Evolutionary conservation across 176 grass and related monocot species (phyloP).

Genomic region (Alopecurus myosuroides): DNA sequence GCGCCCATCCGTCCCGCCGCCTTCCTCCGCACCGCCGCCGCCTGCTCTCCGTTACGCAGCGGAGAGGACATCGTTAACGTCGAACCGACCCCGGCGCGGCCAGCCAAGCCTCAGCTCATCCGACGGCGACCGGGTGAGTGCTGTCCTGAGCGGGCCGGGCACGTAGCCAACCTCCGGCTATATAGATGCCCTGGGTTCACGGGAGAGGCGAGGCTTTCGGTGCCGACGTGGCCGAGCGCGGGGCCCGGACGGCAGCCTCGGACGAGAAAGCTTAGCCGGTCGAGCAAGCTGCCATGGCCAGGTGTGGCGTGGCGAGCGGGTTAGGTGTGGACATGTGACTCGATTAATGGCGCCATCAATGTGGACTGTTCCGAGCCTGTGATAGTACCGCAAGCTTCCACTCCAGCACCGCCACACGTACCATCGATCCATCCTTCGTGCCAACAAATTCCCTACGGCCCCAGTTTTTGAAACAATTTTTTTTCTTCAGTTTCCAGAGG

Average conservation of each 20-base stretch:
- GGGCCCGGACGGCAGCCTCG: not conserved
- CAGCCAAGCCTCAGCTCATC: not conserved
- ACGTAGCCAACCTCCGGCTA: not conserved
- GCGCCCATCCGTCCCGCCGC: not conserved
- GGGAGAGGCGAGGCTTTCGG: not conserved
- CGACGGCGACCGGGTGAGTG: not conserved
- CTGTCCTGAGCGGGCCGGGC: not conserved
- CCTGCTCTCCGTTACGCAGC: conserved; percentile 27
- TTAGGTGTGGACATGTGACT: conserved; percentile 31
- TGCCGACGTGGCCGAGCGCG: not conserved
- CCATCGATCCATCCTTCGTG: not conserved
- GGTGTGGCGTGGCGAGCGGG: not conserved
- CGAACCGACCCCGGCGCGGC: not conserved
- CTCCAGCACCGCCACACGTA: conserved; percentile 1
- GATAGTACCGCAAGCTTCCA: not conserved
- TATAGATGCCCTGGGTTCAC: conserved; percentile 11
- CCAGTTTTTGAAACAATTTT: not conserved
- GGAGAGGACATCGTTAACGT: conserved; percentile 22
- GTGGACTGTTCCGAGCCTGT: not conserved
- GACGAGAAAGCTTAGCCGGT: not conserved
- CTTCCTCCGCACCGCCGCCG: not conserved
- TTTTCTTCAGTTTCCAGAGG: not conserved
- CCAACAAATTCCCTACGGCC: not conserved
- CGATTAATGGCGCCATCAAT: conserved; percentile 32
- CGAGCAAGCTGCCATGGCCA: not conserved